phyloP scores from a whole-genome alignment of 768 basidiomycete genomes.

The Serendipita indica region DNA sequence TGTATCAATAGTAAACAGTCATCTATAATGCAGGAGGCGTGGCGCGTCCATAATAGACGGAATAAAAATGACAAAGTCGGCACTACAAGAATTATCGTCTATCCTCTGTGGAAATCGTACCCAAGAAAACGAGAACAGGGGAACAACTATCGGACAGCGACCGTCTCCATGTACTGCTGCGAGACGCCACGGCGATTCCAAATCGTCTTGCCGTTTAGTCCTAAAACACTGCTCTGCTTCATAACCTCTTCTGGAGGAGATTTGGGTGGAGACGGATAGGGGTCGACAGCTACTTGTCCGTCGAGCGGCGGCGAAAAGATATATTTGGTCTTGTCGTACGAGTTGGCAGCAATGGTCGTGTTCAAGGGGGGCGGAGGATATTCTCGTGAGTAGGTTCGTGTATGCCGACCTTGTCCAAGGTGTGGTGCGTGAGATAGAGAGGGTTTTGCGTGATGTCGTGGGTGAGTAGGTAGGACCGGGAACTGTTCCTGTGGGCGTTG shows the following conservation, averaged over 20 bases:
- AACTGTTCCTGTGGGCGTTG: background rate
- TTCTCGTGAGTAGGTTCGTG: constrained; percentile 3
- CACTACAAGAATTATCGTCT: background rate
- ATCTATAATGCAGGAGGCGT: too few relatives aligned
- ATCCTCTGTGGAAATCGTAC: background rate
- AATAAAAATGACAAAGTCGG: too few relatives aligned
- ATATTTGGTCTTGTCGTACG: background rate
- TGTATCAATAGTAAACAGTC: too few relatives aligned
- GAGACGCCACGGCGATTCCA: background rate
- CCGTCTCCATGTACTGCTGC: background rate
- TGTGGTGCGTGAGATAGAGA: background rate
- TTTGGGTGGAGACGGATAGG: constrained; percentile 1
- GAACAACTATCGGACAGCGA: background rate
- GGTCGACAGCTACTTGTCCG: background rate
- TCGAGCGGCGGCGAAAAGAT: background rate
- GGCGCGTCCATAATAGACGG: too few relatives aligned
- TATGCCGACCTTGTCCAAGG: background rate
- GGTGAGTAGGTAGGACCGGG: background rate
- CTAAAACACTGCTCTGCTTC: background rate
- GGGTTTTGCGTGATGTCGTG: background rate
- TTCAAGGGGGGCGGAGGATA: background rate
- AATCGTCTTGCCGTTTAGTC: background rate
- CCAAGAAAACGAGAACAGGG: background rate
- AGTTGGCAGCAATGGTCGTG: background rate
- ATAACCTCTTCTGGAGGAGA: background rate